Conservation (phyloP, 202 grass and related monocot species). For the Setaria italica region DNA sequence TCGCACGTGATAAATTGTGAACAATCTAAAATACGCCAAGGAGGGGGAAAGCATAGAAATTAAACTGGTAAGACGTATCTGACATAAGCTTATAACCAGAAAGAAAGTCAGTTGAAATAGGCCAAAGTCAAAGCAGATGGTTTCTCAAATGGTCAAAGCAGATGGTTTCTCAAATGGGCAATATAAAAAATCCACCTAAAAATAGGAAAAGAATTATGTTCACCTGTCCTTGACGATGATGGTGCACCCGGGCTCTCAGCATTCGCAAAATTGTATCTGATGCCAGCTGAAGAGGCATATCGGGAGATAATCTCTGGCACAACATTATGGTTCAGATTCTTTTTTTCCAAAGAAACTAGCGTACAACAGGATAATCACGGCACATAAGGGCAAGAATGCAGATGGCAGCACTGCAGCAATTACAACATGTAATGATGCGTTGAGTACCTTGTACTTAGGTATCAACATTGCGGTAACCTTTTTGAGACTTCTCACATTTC, state of each 20-base stretch:
- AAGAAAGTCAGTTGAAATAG: constrained; percentile 21
- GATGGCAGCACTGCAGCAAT: not conserved
- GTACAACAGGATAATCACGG: not conserved
- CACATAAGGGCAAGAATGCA: not conserved
- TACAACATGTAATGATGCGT: constrained; percentile 13
- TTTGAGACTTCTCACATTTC: not conserved
- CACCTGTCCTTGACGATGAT: constrained; percentile 96
- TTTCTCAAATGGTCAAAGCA: not conserved
- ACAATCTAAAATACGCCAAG: constrained; percentile 67
- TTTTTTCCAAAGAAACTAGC: constrained; percentile 20
- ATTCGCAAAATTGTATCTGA: constrained; percentile 91
- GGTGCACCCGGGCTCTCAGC: constrained; percentile 91
- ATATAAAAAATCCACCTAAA: not conserved
- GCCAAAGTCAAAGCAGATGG: not conserved
- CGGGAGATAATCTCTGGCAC: constrained; percentile 82
- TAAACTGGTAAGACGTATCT: constrained; percentile 5
- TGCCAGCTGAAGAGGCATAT: constrained; percentile 96
- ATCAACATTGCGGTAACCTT: not conserved
- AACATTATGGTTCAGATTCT: constrained; percentile 30
- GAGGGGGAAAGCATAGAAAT: constrained; percentile 18
- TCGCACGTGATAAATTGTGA: constrained; percentile 78
- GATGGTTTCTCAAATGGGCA: not conserved
- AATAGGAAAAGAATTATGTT: not conserved
- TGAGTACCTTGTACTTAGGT: not conserved
- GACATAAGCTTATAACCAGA: not conserved